These are phyloP conservation scores for Ustilaginoidea virens DNA, from an alignment of 2,329 filamentous ascomycete species.

Conservation along the genomic window DNA sequence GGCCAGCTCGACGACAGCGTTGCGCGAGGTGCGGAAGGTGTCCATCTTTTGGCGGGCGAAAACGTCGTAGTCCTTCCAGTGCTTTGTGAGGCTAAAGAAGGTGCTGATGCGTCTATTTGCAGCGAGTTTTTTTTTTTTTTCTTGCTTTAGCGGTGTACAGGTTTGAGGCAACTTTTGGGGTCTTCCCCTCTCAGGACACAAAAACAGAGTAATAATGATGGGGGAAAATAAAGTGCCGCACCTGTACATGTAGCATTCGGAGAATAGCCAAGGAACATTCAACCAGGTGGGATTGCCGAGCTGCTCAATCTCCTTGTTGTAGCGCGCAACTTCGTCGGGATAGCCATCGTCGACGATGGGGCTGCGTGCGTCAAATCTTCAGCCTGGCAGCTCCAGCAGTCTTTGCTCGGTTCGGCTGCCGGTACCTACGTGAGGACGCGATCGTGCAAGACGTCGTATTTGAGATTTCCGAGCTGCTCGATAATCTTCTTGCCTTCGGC, in stretches of 20 bases:
- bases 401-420: too few relatives aligned
- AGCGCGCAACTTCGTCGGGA: conserved; percentile 63
- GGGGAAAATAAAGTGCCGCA: too few relatives aligned
- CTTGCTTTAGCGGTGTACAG: too few relatives aligned
- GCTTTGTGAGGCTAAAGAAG: conserved; percentile 56
- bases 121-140: too few relatives aligned
- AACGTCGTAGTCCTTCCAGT: conserved; percentile 85
- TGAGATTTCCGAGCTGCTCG: conserved; percentile 62
- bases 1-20: conserved; percentile 71
- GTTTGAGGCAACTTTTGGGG: too few relatives aligned
- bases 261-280: conserved; percentile 72
- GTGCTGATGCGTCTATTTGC: conserved; percentile 62
- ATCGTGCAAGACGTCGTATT: conserved; percentile 92
- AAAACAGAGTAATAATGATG: too few relatives aligned
- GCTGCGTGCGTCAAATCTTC: conserved; percentile 21
- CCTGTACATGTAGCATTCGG: conserved; percentile 90
- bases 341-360: conserved; percentile 64
- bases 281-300: conserved; percentile 69
- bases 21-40: conserved; percentile 82
- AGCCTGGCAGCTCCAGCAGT: too few relatives aligned
- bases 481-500: conserved; percentile 80
- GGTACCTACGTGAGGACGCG: conserved; percentile 52
- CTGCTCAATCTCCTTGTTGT: conserved; percentile 72
- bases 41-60: conserved; percentile 82
- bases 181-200: too few relatives aligned